Percentiles rank a stretch among this genome's conserved stretches.
Conservation (phyloP, 2,329 filamentous ascomycete species). For the Stachybotrys echinatus region DNA sequence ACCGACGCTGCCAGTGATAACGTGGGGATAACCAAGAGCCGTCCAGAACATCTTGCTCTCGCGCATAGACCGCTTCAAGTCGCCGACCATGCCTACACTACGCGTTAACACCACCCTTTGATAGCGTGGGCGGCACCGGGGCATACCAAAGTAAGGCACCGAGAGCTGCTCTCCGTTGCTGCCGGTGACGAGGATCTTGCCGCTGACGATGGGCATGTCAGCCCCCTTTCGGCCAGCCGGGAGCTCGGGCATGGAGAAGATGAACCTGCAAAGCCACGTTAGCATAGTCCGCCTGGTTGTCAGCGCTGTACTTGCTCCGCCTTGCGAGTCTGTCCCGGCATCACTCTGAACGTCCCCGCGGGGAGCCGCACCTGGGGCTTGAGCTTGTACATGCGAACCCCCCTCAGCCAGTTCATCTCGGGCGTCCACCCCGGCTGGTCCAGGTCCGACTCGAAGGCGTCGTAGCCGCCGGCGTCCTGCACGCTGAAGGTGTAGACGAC, state of each 20-base stretch:
- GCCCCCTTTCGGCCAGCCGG: not conserved
- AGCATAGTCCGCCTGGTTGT: not conserved
- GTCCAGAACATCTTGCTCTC: conserved; percentile 1
- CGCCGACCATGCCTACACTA: not conserved
- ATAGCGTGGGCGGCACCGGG: too few relatives aligned
- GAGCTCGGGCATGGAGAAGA: not conserved
- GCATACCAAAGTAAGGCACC: not conserved
- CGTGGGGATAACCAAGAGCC: not conserved
- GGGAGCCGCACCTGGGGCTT: not conserved
- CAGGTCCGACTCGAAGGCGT: not conserved
- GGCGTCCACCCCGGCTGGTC: not conserved
- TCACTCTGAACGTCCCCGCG: not conserved
- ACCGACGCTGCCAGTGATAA: not conserved
- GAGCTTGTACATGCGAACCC: not conserved
- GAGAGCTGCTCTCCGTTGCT: conserved; percentile 1
- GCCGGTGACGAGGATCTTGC: not conserved
- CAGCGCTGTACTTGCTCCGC: not conserved
- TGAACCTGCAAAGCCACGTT: not conserved
- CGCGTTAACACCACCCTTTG: too few relatives aligned
- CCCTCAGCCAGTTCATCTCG: not conserved
- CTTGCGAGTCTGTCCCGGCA: conserved; percentile 1
- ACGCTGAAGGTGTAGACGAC: not conserved
- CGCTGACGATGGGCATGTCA: conserved; percentile 1
- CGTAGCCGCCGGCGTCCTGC: not conserved
- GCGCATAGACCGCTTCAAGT: not conserved